Evolutionary conservation across 1,284 basidiomycete genomes (phyloP).

Genomic region (Leccinum angustisporum): DNA sequence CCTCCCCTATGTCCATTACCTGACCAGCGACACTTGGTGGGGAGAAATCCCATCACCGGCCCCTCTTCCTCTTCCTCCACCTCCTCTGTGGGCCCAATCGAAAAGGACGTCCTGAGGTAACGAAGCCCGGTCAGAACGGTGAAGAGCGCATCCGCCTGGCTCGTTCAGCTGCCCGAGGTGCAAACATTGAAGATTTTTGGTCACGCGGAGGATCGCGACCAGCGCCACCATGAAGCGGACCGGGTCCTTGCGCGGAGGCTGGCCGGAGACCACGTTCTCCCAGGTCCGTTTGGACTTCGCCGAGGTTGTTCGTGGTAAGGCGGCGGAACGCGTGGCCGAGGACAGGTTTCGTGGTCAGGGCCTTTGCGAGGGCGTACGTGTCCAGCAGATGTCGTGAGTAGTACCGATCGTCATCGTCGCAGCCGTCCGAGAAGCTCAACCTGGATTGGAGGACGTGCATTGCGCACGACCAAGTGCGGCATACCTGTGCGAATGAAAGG

Average conservation of each 20-base stretch:
- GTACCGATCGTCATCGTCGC: background rate
- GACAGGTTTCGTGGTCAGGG: too few species aligned
- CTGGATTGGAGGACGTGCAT: slow-evolving; percentile 22
- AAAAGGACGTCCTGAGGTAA: slow-evolving; percentile 10
- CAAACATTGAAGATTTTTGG: slow-evolving; percentile 18
- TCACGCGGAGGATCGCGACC: slow-evolving; percentile 20
- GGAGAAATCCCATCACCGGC: background rate
- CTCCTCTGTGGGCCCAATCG: slow-evolving; percentile 9
- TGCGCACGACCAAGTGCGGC: slow-evolving; percentile 25
- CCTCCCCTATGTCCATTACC: background rate
- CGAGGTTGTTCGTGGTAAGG: too few species aligned
- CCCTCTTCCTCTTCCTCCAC: background rate
- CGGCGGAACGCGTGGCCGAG: too few species aligned
- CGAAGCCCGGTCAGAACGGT: slow-evolving; percentile 10
- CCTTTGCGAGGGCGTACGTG: background rate
- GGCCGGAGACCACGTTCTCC: background rate
- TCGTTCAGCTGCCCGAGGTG: slow-evolving; percentile 18
- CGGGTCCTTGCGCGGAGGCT: background rate
- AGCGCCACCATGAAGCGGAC: slow-evolving; percentile 22
- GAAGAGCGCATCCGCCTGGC: slow-evolving; percentile 13
- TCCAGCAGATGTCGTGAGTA: slow-evolving; percentile 9
- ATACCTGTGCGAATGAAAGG: slow-evolving; percentile 28
- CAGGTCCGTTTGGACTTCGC: too few species aligned
- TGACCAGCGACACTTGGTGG: background rate
- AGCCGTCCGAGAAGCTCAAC: slow-evolving; percentile 22